Base-by-base conservation (phyloP, 2,329 filamentous ascomycete species). In the Fusarium caatingaense region DNA sequence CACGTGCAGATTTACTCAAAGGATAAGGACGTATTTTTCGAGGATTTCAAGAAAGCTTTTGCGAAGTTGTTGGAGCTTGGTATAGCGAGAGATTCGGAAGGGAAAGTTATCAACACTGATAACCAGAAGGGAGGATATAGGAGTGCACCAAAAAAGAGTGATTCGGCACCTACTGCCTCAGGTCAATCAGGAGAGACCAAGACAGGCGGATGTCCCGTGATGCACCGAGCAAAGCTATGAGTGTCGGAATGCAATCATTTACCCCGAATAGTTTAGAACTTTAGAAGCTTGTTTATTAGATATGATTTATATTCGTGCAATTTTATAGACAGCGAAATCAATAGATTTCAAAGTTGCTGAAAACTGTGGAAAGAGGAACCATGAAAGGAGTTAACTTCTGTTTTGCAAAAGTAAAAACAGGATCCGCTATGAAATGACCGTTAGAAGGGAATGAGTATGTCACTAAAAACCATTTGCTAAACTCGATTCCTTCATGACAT, bases 121-220 rank as follows among this genome's bases (percentile, higher is more conserved):
- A 60, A 60, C 3, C 30, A 59, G 15, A 60, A 60, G 41, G 54
- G 42, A 6, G 57, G 57, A 1, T 60, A 60, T 6, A 34, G 18
- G 2, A 60, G 57, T n/a, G 57, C 57, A 3, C 54, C 57, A 7
- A 59, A 59, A 2, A 60, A 60, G 54, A 60, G 57, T 15, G 57
- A 60, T 13, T 42, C 53, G 1, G 18, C 8, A 12, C 21, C 41
- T 11, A 8, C 13, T 5, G 15, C 27, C 25, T 13, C 53, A 32
- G 25, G 21, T 37, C 34, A 37, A 13, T 8, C 13, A 4, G 32
- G 13, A 11, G 41, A 21, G 7, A 25, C 20, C 5, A 58, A 41
- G 53, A 32, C 41, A 25, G n/a, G 21, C 11, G 57, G 57, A 4
- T 60, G 57, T 3, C 57, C 57, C 2, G 30, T 57, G 5, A 60